Evolutionary conservation across 2,329 filamentous ascomycete species (phyloP), one percentile per base, ranked within the genome.

Genomic region (Lecanoromycetidae sp.): DNA sequence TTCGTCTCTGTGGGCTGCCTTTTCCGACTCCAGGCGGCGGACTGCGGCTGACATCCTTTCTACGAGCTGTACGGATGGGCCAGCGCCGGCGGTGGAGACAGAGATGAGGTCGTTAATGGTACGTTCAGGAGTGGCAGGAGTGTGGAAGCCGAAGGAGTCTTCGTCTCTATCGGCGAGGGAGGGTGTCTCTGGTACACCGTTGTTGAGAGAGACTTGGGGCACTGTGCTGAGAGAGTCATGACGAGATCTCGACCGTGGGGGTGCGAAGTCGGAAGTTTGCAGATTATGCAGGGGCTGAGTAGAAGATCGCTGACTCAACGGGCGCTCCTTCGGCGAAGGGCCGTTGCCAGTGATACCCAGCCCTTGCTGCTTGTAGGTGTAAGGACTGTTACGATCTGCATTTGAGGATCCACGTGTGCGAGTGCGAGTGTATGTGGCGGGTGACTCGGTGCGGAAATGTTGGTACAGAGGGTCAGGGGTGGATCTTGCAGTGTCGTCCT

Each of bases 41-140:
- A 98, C 88, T 0, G 87, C 86, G 2, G 88, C 86, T 59, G 85
- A 93, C 86, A 98, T 94, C 44, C 90, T 79, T 66, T 96, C 91
- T 13, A 98, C 88, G 1, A 98, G 76, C 65, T 96, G 90, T 1
- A 98, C 90, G 0, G 84, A 90, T 0, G 91, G 91, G 0, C 91
- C 91, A 0, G 90, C 88, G 0, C 82, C 90, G 7, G 87, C 83
- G 0, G 90, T 95, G 1, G 87, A 94, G 5, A 86, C 84, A 2
- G 86, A 93, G 25, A 91, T 76, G 69, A 94, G 83, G 58, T 94
- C 88, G 56, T 87, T 83, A 50, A 84, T 75, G 5, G 82, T 78
- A 49, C 81, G 79, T 32, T 79, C 78, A 1, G 80, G 80, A 3
- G 79, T 82, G 1, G 72, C 74, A 2, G 71, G 67, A 13, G 67